Evolutionary conservation across 164 flowering plant species (phyloP).

Genomic region (Vitis amurensis): DNA sequence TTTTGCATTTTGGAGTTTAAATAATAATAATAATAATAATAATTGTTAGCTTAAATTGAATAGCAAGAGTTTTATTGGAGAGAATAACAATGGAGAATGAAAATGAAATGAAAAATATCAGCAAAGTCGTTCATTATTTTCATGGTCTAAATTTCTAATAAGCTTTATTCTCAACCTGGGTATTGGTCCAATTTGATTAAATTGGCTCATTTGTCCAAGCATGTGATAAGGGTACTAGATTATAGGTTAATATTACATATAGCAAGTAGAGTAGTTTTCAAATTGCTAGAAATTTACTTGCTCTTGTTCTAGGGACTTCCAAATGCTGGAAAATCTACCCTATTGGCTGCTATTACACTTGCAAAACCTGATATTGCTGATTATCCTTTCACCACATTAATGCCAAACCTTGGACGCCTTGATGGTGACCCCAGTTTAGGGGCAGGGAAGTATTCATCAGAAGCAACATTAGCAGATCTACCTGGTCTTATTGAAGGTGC

Average conservation of each 20-base stretch:
- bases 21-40: not conserved
- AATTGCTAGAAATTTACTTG: conserved; percentile 7
- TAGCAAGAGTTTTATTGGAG: not conserved
- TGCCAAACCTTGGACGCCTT: conserved; percentile 98
- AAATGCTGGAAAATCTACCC: conserved; percentile 98
- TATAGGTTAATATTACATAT: not conserved
- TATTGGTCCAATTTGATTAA: too few relatives aligned
- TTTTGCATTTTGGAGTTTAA: too few relatives aligned
- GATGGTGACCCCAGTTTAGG: conserved; percentile 94
- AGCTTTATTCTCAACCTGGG: too few relatives aligned
- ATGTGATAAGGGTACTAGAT: too few relatives aligned
- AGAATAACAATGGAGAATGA: not conserved
- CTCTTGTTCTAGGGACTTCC: conserved; percentile 78
- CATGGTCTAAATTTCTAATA: too few relatives aligned
- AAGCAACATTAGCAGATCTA: conserved; percentile 93
- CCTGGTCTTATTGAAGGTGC: conserved; percentile 99
- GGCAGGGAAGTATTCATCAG: conserved; percentile 72
- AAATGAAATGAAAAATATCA: too few relatives aligned
- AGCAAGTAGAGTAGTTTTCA: not conserved
- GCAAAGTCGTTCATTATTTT: too few relatives aligned
- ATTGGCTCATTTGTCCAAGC: too few relatives aligned
- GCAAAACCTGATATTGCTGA: conserved; percentile 97
- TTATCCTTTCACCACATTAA: conserved; percentile 96
- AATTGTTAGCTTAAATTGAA: not conserved
- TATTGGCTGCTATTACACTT: conserved; percentile 78